Evolutionary conservation across 2,329 filamentous ascomycete genomes (phyloP).

Genomic region (Penicillium sp.): DNA sequence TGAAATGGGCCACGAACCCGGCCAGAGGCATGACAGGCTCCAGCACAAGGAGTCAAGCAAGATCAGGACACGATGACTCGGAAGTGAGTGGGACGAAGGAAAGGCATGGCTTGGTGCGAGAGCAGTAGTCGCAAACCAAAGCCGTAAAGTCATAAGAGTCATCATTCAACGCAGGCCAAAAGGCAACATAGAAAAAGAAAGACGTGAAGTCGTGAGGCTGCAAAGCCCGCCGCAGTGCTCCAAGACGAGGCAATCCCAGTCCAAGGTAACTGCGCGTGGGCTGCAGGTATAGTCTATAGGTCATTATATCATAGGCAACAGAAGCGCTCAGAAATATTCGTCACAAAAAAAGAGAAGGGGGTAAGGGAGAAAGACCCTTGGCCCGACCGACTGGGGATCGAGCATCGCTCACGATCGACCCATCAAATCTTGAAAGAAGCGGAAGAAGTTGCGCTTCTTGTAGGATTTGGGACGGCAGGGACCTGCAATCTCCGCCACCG

Average conservation of each 20-base stretch:
- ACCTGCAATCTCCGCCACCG: constrained; percentile 38
- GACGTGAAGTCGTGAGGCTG: constrained; percentile 28
- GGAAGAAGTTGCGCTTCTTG: constrained; percentile 41
- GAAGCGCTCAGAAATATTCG: constrained; percentile 9
- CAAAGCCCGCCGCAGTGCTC: neutral
- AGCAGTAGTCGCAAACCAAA: constrained; percentile 29
- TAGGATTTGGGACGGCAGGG: constrained; percentile 36
- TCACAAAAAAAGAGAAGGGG: neutral
- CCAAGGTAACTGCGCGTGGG: constrained; percentile 13
- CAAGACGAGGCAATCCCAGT: no score
- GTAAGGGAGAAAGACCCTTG: neutral
- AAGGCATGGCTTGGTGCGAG: constrained; percentile 27
- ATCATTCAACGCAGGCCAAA: constrained; percentile 7
- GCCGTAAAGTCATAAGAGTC: constrained; percentile 26
- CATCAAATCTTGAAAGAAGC: constrained; percentile 41
- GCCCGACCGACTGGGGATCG: no score
- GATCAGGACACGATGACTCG: constrained; percentile 10
- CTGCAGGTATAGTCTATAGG: constrained; percentile 22
- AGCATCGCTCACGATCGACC: constrained; percentile 20
- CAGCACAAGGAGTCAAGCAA: constrained; percentile 1
- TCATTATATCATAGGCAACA: constrained; percentile 20
- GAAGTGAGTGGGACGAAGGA: constrained; percentile 19
- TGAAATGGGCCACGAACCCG: constrained; percentile 10
- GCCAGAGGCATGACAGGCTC: constrained; percentile 3
- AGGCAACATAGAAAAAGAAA: constrained; percentile 14